phyloP scores from a whole-genome alignment of 371 early-diverging fungal species.

The Saksenaea oblongispora region DNA sequence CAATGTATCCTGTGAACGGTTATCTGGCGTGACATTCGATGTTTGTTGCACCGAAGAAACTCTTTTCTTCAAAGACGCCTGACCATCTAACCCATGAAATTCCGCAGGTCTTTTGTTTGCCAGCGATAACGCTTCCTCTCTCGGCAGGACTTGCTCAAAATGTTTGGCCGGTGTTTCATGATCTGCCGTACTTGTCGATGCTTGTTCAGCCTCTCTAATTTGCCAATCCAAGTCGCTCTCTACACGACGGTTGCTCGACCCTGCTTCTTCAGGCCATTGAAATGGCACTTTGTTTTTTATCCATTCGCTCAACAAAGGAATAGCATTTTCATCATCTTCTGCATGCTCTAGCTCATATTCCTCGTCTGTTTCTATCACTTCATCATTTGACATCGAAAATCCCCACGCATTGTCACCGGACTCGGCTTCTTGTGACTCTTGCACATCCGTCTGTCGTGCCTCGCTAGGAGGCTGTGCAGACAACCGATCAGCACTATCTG shows the following conservation, averaged over 20 bases:
- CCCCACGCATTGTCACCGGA: constrained; percentile 7
- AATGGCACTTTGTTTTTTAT: background rate
- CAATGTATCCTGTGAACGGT: background rate
- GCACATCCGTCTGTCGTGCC: background rate
- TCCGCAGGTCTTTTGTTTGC: background rate
- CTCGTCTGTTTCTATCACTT: background rate
- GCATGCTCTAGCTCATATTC: constrained; percentile 2
- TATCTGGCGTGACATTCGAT: background rate
- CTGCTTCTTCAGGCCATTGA: too few species aligned
- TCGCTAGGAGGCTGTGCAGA: background rate
- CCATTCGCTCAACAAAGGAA: constrained; percentile 3
- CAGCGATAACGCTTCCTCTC: too few species aligned
- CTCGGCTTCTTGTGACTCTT: background rate
- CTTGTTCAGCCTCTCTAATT: background rate
- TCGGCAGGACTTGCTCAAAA: too few species aligned
- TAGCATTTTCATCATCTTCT: background rate
- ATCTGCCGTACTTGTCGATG: background rate
- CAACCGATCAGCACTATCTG: too few species aligned
- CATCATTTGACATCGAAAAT: constrained; percentile 15
- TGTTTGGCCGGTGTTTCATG: too few species aligned
- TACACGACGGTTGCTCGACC: too few species aligned
- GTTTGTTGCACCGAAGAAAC: background rate
- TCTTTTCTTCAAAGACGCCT: background rate
- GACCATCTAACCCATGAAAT: background rate
- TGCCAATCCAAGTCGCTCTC: background rate